Percentiles rank a stretch among this genome's conserved stretches.
Conservation (phyloP, 1,139 yeast species). For the Lodderomyces beijingensis region DNA sequence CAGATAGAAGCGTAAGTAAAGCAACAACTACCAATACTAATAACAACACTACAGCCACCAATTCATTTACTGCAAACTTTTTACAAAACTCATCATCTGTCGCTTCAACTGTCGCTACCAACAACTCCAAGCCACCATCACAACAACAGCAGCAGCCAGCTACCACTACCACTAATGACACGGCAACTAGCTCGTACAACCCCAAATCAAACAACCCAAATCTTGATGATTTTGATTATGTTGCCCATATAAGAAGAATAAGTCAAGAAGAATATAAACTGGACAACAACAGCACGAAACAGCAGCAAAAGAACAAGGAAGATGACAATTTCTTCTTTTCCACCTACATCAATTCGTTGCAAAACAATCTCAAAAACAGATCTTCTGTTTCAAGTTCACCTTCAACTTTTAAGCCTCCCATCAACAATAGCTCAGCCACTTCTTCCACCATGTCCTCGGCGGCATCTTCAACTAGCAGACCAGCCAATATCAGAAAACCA, state of each 20-base stretch:
- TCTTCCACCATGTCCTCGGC: conserved; percentile 8
- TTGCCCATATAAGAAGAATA: conserved; percentile 42
- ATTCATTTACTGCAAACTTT: not conserved
- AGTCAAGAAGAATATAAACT: conserved; percentile 34
- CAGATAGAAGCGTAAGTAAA: conserved; percentile 1
- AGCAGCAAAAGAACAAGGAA: conserved; percentile 1
- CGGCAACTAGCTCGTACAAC: conserved; percentile 2
- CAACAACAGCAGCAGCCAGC: conserved; percentile 1
- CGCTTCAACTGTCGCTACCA: not conserved
- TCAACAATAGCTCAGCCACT: conserved; percentile 15
- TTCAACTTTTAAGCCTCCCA: not conserved
- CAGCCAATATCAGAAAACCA: not conserved
- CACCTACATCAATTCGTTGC: conserved; percentile 30
- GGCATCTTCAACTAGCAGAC: not conserved
- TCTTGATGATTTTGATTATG: conserved; percentile 44
- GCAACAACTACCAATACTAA: not conserved
- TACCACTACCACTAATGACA: not conserved
- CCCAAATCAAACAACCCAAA: conserved; percentile 20
- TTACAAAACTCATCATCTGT: not conserved
- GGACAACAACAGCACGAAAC: not conserved
- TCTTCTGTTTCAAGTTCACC: not conserved
- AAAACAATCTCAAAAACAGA: conserved; percentile 29
- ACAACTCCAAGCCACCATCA: conserved; percentile 1
- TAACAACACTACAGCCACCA: not conserved
- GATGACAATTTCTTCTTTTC: conserved; percentile 27